These are phyloP conservation scores for Ceratonia siliqua DNA, from an alignment of 306 rosid genomes.

Conservation along the genomic window DNA sequence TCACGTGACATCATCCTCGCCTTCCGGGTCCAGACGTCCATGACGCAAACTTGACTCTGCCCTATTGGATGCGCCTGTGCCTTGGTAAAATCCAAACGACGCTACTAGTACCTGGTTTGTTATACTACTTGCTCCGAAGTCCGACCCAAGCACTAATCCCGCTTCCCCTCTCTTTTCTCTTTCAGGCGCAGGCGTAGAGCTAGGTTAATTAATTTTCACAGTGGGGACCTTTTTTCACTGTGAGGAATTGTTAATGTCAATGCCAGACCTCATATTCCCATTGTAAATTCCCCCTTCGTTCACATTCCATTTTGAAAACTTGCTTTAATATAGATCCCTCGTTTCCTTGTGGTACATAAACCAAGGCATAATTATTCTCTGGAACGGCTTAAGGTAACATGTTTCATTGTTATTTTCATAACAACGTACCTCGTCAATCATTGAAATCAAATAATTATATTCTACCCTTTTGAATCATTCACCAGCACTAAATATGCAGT, in stretches of 20 bases:
- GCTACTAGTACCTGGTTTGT: no score
- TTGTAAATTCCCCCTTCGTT: not conserved
- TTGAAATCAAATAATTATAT: not conserved
- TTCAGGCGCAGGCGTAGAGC: not conserved
- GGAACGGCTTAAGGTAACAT: no score
- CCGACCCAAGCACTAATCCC: no score
- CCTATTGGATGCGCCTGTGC: not conserved
- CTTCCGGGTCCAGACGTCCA: not conserved
- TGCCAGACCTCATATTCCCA: conserved; percentile 9
- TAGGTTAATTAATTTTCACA: not conserved
- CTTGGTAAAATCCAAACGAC: no score
- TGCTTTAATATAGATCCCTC: not conserved
- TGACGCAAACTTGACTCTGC: conserved; percentile 20
- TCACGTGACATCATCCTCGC: conserved; percentile 48
- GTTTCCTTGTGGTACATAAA: no score
- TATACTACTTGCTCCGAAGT: not conserved
- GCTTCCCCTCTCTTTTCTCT: not conserved
- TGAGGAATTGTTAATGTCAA: conserved; percentile 33
- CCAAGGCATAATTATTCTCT: no score
- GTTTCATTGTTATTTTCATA: not conserved
- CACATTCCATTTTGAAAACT: not conserved
- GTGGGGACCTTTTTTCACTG: conserved; percentile 18
- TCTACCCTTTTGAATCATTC: not conserved
- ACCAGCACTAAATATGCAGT: not conserved
- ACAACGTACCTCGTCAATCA: not conserved